Percentiles rank a stretch among this genome's conserved stretches.
Evolutionary conservation across 257 asterid species (phyloP).

Genomic region (Mitragyna speciosa): DNA sequence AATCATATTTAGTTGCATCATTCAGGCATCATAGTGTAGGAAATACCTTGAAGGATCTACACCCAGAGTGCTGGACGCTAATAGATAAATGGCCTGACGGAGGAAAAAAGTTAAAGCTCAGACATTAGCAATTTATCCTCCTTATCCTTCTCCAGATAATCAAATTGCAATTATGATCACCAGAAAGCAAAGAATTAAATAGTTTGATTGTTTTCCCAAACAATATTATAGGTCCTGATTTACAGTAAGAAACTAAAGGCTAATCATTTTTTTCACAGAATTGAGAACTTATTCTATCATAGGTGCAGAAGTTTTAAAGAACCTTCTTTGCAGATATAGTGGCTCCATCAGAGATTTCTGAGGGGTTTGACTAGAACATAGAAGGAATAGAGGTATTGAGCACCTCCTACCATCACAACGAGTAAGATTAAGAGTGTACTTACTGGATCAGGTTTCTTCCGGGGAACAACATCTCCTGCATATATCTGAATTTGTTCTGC

Average conservation of each 20-base stretch:
- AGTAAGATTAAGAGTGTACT: not conserved
- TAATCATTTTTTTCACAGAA: not conserved
- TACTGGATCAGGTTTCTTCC: constrained; percentile 98
- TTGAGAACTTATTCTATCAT: not conserved
- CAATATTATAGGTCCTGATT: not conserved
- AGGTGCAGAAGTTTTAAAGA: not conserved
- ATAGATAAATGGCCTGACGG: constrained; percentile 84
- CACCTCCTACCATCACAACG: not conserved
- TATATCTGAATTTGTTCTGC: constrained; percentile 82
- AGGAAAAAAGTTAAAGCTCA: constrained; percentile 16
- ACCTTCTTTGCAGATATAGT: not conserved
- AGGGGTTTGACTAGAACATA: not conserved
- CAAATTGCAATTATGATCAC: not conserved
- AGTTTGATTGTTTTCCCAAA: not conserved
- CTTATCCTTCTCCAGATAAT: not conserved
- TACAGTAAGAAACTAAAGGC: not conserved
- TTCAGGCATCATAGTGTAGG: not conserved
- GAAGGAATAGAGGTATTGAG: too few species aligned
- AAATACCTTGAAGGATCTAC: constrained; percentile 83
- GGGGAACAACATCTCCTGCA: constrained; percentile 97
- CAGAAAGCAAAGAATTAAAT: not conserved
- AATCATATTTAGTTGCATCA: not conserved
- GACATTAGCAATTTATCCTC: not conserved
- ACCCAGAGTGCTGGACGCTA: constrained; percentile 79
- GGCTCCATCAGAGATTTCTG: not conserved